A percentile compares a stretch with the other conserved stretches of the same genome.
Evolutionary conservation across 2,329 filamentous ascomycete genomes (phyloP).

Genomic region (Ceratocystis lukuohia): DNA sequence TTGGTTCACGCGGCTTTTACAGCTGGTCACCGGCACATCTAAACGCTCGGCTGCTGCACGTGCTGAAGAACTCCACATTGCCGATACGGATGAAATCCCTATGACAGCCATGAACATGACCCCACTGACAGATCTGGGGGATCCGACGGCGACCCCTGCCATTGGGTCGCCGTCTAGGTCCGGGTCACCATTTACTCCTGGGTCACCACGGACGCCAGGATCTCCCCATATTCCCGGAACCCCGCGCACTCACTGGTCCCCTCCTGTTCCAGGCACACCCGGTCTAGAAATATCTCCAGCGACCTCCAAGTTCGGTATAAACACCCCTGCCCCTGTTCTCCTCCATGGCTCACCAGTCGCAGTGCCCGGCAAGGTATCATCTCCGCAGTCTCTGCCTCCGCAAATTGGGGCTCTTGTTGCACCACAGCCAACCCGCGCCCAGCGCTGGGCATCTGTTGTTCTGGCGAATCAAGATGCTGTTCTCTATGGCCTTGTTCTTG

Average conservation of each 20-base stretch:
- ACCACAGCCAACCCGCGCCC: constrained; percentile 33
- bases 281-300: constrained; percentile 19
- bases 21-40: constrained; percentile 37
- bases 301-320: constrained; percentile 21
- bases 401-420: constrained; percentile 28
- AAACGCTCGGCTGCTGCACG: constrained; percentile 40
- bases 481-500: constrained; percentile 33
- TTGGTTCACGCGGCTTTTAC: constrained; percentile 41
- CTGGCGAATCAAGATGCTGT: constrained; percentile 34
- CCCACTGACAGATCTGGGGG: constrained; percentile 20
- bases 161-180: neutral
- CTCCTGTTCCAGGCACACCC: constrained; percentile 10
- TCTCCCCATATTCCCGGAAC: neutral
- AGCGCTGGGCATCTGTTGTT: constrained; percentile 37
- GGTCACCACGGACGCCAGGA: neutral
- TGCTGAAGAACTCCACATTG: constrained; percentile 33
- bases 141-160: neutral
- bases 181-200: neutral
- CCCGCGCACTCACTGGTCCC: neutral
- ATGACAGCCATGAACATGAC: constrained; percentile 25
- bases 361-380: neutral
- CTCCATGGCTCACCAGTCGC: constrained; percentile 12
- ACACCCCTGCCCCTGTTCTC: constrained; percentile 24
- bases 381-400: constrained; percentile 20
- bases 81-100: constrained; percentile 35